Evolutionary conservation across 495 filamentous ascomycete genomes (phyloP), one percentile per base, ranked within the genome.

Genomic region (Podospora anserina): DNA sequence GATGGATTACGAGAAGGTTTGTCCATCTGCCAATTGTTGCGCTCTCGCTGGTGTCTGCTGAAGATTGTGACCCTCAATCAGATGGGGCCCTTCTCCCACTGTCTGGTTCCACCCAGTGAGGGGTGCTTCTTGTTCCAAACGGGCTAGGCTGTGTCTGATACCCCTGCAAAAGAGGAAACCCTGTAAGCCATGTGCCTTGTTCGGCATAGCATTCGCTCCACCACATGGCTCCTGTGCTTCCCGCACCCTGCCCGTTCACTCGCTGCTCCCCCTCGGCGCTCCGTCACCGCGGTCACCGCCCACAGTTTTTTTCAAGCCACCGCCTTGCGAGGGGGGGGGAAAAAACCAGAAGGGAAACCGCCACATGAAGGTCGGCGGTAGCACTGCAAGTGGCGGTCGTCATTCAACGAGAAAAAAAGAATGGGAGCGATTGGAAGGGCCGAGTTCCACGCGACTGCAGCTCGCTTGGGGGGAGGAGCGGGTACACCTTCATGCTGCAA

Each of bases 141-240:
- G 5, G 30, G 61, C 32, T 63, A 63, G 30, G 30, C 61, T 44
- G 55, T 19, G 55, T 58, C 5, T 19, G 55, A 44, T 18, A 28
- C 28, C 61, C 61, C 61, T 23, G 15, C 28, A 19, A 19, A 44
- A 9, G 27, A 49, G 34, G 5, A 63, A 63, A 28, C 61, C 61
- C 30, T 63, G 61, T 32, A 39, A 63, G 30, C 61, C 61, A 63
- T 63, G 61, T 63, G 61, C 61, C 61, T 32, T 63, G 61, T 63
- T 63, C 61, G 61, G 61, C 61, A 63, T 63, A 63, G 61, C 61
- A 63, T 63, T 63, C 30, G 16, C 61, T 63, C 61, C 61, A 63
- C 61, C 61, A 63, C 61, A 63, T 63, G 61, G 61, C 61, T 63
- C 61, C 59, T 62, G 27, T 39, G n/a, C 32, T 62, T 62, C 60